phyloP scores from a whole-genome alignment of 768 basidiomycete genomes.

The Boletus rubropictus region DNA sequence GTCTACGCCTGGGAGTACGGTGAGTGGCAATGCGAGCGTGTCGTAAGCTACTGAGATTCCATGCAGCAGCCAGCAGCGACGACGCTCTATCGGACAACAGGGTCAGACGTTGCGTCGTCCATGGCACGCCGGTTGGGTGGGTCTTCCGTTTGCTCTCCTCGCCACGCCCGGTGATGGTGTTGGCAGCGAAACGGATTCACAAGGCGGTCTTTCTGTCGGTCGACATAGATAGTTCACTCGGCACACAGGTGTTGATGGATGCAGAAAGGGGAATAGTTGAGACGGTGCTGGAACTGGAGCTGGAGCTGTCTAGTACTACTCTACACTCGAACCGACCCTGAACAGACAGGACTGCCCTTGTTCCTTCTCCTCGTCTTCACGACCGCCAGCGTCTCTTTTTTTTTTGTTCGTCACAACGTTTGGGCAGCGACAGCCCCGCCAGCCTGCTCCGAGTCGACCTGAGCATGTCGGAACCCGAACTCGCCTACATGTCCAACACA shows the following conservation, averaged over 20 bases:
- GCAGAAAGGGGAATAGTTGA: conserved; percentile 59
- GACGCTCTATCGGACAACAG: conserved; percentile 55
- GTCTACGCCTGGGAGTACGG: conserved; percentile 22
- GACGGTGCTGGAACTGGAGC: conserved; percentile 36
- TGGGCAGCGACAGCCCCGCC: neutral
- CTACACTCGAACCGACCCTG: conserved; percentile 27
- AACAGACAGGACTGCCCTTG: conserved; percentile 8
- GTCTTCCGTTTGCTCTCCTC: conserved; percentile 15
- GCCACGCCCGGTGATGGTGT: neutral
- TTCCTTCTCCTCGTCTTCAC: conserved; percentile 11
- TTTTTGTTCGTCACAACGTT: neutral
- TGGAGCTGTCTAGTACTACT: no score
- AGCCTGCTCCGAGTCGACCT: neutral
- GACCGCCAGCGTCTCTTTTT: conserved; percentile 7
- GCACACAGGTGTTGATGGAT: conserved; percentile 43
- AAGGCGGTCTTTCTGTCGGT: conserved; percentile 72
- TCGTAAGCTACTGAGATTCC: neutral
- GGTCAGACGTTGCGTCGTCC: conserved; percentile 57
- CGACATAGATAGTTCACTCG: conserved; percentile 49
- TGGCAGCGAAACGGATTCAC: conserved; percentile 54
- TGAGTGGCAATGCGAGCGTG: conserved; percentile 9
- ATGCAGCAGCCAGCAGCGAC: conserved; percentile 40
- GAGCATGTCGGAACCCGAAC: conserved; percentile 69
- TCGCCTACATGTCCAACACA: conserved; percentile 66
- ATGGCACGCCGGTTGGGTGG: conserved; percentile 82